A percentile compares a stretch with the other conserved stretches of the same genome.
Evolutionary conservation across 768 basidiomycete genomes (phyloP).

Genomic region (Inosperma sp.): DNA sequence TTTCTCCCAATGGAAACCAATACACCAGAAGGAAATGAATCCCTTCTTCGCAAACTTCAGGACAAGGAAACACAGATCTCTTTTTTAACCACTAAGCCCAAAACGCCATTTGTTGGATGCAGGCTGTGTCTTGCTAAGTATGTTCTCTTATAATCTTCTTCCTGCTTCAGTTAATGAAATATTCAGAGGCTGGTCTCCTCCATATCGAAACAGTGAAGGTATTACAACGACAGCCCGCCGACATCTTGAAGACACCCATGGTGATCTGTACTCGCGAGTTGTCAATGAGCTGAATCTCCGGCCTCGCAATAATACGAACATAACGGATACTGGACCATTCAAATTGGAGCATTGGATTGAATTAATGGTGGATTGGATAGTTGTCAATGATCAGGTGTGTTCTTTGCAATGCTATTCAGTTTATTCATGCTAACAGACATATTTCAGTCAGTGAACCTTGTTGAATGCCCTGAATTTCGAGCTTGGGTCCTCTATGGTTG

Average conservation of each 20-base stretch:
- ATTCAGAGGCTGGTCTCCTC: slow-evolving; percentile 17
- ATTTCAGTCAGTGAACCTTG: slow-evolving; percentile 33
- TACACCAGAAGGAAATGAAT: background rate
- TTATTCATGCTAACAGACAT: background rate
- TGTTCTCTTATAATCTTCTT: slow-evolving; percentile 5
- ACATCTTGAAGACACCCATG: slow-evolving; percentile 23
- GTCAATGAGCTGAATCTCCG: slow-evolving; percentile 14
- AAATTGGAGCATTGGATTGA: slow-evolving; percentile 21
- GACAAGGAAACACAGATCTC: background rate
- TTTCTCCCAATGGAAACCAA: slow-evolving; percentile 11
- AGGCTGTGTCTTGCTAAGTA: slow-evolving; percentile 25
- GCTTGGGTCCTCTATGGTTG: slow-evolving; percentile 28
- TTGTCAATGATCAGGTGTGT: slow-evolving; percentile 33
- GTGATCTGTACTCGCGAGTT: slow-evolving; percentile 10
- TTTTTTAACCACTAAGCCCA: slow-evolving; percentile 9
- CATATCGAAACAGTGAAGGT: slow-evolving; percentile 13
- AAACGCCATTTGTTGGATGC: slow-evolving; percentile 16
- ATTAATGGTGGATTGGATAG: slow-evolving; percentile 20
- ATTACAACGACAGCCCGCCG: slow-evolving; percentile 19
- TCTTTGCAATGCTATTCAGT: background rate
- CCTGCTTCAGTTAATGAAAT: no score
- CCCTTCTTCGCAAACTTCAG: background rate
- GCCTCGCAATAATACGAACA: background rate
- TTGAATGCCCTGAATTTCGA: slow-evolving; percentile 32
- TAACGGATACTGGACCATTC: slow-evolving; percentile 11